A percentile compares a stretch with the other conserved stretches of the same genome.
phyloP scores from a whole-genome alignment of 495 filamentous ascomycete genomes.

The Thozetella sp. region DNA sequence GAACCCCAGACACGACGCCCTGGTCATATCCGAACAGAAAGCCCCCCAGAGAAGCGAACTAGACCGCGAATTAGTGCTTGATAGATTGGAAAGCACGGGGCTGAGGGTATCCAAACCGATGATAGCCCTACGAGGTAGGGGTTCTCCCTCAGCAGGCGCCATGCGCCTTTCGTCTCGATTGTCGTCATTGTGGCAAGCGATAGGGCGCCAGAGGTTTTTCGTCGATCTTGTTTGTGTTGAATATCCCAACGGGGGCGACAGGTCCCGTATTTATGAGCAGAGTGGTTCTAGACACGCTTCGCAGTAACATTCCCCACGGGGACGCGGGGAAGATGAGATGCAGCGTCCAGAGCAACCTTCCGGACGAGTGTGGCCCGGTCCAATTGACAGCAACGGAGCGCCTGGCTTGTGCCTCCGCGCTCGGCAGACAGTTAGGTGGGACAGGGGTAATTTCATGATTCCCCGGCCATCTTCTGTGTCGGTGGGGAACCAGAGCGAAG shows the following conservation, averaged over 20 bases:
- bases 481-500: not conserved
- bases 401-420: not conserved
- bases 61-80: not conserved
- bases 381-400: not conserved
- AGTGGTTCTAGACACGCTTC: not conserved
- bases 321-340: not conserved
- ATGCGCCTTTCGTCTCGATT: constrained; percentile 23
- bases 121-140: constrained; percentile 44
- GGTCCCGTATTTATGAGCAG: not conserved
- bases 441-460: not conserved
- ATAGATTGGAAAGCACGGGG: not conserved
- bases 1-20: constrained; percentile 54
- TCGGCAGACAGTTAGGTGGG: not conserved
- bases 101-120: constrained; percentile 22
- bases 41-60: constrained; percentile 37
- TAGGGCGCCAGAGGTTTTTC: not conserved
- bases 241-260: not conserved
- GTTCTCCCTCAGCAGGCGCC: constrained; percentile 33
- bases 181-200: constrained; percentile 8
- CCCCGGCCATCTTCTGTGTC: not conserved
- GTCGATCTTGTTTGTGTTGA: not conserved
- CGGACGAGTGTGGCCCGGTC: not conserved
- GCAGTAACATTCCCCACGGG: not conserved
- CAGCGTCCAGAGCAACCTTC: not conserved
- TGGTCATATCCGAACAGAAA: constrained; percentile 44